Evolutionary conservation across 164 flowering plant species (phyloP).

Genomic region (Kingdonia uniflora): DNA sequence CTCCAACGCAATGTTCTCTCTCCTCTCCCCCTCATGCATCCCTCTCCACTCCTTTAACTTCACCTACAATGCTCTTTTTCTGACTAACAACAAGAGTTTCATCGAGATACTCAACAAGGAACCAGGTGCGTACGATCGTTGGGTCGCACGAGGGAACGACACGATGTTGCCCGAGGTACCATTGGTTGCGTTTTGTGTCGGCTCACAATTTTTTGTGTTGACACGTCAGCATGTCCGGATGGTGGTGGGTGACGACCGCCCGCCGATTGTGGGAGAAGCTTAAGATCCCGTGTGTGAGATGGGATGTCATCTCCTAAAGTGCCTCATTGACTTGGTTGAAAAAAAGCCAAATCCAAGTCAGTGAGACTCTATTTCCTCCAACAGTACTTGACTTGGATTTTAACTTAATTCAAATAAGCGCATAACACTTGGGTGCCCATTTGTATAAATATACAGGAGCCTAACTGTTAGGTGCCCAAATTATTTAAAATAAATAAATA

Average conservation of each 20-base stretch:
- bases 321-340: too few species aligned
- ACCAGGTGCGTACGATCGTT: constrained; percentile 31
- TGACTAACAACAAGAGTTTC: constrained; percentile 49
- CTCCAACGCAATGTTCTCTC: constrained; percentile 52
- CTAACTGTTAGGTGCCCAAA: too few species aligned
- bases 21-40: constrained; percentile 65
- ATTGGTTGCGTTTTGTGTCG: constrained; percentile 38
- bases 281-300: constrained; percentile 30
- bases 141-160: constrained; percentile 53
- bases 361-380: too few species aligned
- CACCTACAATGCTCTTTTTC: constrained; percentile 34
- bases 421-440: too few species aligned
- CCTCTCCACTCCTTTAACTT: constrained; percentile 68
- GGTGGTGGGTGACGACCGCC: constrained; percentile 34
- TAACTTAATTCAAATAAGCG: too few species aligned
- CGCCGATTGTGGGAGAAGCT: constrained; percentile 39
- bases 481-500: too few species aligned
- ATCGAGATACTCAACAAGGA: constrained; percentile 63
- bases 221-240: constrained; percentile 42
- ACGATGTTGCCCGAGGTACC: constrained; percentile 51
- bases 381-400: too few species aligned
- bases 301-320: too few species aligned
- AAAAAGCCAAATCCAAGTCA: too few species aligned
- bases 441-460: too few species aligned
- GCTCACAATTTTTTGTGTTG: constrained; percentile 61